Base-by-base conservation (phyloP, 768 basidiomycete genomes). In the Leccinum rimulosum region DNA sequence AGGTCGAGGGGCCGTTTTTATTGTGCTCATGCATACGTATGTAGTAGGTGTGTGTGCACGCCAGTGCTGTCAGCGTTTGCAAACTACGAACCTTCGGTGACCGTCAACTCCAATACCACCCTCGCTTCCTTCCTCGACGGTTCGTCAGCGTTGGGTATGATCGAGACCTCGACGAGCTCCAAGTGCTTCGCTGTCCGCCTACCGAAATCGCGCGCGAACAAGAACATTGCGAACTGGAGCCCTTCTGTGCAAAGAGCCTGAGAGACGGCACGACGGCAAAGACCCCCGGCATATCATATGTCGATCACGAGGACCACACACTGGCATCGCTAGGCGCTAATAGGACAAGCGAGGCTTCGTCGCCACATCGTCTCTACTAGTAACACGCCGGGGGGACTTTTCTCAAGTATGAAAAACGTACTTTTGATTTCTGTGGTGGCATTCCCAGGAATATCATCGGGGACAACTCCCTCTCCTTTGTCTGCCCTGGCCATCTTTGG, bases 101-200 rank as follows among this genome's bases (percentile, higher is more conserved):
- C 81, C 6, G 74, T 73, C 55, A 76, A 68, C 63, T 82, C 80
- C 45, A 74, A 70, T 3, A 77, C 72, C 50, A 80, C 73, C 47
- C 69, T 74, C 22, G 73, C 75, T 57, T 78, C 77, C 31, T 67
- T 67, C 61, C 64, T 76, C 48, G 58, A 6, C 0, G 71, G 68
- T 54, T 80, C 78, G 17, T 77, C 73, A 3, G 62, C 57, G 31
- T 72, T 77, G 12, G 75, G 63, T 3, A 70, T 52, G 45, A 82
- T 63, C 38, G 78, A 79, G 3, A 81, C 76, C 36, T 82, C 81
- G 35, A 61, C 56, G 15, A 75, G 61, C 9, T 69, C 51, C 53
- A 74, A 14, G 0, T 15, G 15, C 8, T 58, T 56, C 14, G 48
- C 40, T 10, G 61, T 57, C 17, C 57, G 63, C 11, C 6, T 40